Evolutionary conservation across 1,284 basidiomycete genomes (phyloP).

Genomic region (Leccinum griseonigrum): DNA sequence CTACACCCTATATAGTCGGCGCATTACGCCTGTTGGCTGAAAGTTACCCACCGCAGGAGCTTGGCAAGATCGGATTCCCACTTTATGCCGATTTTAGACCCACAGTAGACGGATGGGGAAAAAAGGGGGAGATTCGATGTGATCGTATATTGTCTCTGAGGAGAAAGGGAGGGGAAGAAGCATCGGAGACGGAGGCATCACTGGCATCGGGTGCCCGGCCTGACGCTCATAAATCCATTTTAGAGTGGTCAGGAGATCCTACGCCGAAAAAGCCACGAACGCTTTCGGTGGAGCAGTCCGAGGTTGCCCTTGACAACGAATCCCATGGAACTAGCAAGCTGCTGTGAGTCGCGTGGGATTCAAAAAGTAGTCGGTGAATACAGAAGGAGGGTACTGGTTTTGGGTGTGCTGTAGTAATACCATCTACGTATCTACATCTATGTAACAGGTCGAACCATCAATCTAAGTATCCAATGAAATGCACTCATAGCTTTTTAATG

Average conservation of each 20-base stretch:
- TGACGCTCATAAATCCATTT: neutral
- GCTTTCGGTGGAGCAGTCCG: conserved; percentile 53
- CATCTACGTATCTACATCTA: conserved; percentile 28
- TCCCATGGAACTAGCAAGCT: conserved; percentile 34
- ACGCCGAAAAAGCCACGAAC: conserved; percentile 36
- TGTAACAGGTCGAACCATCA: conserved; percentile 12
- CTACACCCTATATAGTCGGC: conserved; percentile 73
- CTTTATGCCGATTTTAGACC: conserved; percentile 81
- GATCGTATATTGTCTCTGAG: conserved; percentile 56
- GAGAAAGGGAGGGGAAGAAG: conserved; percentile 26
- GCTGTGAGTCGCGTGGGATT: conserved; percentile 7
- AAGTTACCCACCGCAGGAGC: conserved; percentile 62
- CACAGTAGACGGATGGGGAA: conserved; percentile 70
- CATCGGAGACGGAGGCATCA: neutral
- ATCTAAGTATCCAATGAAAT: conserved; percentile 1
- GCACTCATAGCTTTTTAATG: conserved; percentile 62
- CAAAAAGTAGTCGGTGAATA: neutral
- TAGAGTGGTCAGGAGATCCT: neutral
- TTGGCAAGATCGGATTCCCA: conserved; percentile 67
- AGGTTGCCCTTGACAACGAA: conserved; percentile 44
- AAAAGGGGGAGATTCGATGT: conserved; percentile 65
- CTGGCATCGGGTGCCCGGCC: neutral
- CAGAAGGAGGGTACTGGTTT: conserved; percentile 21
- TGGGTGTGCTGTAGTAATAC: conserved; percentile 10
- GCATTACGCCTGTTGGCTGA: conserved; percentile 75